Evolutionary conservation across 805 yeast species (phyloP), one percentile per base, ranked within the genome.

Genomic region (Sugiyamaella valdiviana): DNA sequence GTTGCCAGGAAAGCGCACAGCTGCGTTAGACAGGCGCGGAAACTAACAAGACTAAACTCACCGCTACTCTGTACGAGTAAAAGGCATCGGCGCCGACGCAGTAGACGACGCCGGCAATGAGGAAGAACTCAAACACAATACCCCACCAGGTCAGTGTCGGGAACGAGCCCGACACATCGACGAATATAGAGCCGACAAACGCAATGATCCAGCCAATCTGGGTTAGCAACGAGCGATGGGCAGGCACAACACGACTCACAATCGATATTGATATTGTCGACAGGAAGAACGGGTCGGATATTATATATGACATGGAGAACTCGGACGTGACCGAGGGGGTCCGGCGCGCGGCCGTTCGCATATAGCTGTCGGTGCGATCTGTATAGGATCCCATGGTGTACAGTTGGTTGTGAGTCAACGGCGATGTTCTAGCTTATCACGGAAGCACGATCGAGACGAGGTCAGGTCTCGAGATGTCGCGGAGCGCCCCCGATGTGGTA

Each of bases 121-220:
- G 56, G 24, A 86, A 53, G 17, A 89, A 70, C 66, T 91, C 82
- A 62, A 79, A 93, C 1, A 85, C 90, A 5, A 93, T 65, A 1
- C 95, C 95, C 99, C 99, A 93, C 99, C 99, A 91, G 3, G 93
- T 79, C 66, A 91, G 85, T 55, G 79, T 78, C 1, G 97, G 96
- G 62, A 83, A 87, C 5, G 66, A 55, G 21, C 57, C 49, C 16
- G 65, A 63, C 15, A 42, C 44, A 22, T 49, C 51, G 15, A 72
- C 72, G 5, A 79, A 80, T 16, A 85, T 80, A 14, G 95, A 85
- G 1, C 97, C 97, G 1, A 84, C 95, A 47, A 93, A 74, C 7
- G 95, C 86, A 44, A 93, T 78, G 50, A 88, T 71, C 98, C 98
- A 91, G 14, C 95, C 79, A 21, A 88, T 73, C 60, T 60, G 45